Evolutionary conservation across 2,329 filamentous ascomycete genomes (phyloP), one percentile per base, ranked within the genome.

Genomic region (Alternaria postmessia): DNA sequence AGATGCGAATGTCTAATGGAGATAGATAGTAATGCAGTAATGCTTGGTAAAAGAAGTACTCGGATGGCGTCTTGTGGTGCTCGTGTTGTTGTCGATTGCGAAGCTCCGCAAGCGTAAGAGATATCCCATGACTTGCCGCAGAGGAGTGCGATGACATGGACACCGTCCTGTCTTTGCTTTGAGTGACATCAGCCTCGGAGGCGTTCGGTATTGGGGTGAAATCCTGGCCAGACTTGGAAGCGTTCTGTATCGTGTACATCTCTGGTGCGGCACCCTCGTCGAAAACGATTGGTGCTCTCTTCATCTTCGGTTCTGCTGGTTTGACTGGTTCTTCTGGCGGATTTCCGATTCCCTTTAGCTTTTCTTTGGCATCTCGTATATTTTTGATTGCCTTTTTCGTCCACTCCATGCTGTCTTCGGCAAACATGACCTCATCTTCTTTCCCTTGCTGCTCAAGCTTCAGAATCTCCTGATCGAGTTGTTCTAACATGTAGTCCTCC

Each of bases 351-450:
- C 87, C 89, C 54, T 83, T 83, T 2, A 92, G 73, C 75, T 89
- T 94, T 64, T 95, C 91, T 78, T 92, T 96, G 0, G 90, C 87
- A 18, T 91, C 87, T 5, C 84, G 85, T 49, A 98, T 89, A 30
- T 89, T 85, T 54, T 86, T 85, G 58, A 97, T 87, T 4, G 95
- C 95, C 76, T 92, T 94, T 67, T 89, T 88, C 1, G 92, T 92
- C 94, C 94, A 98, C 67, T 94, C 92, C 30, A 75, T 69, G n/a
- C 89, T 90, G 64, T 97, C 94, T 71, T 97, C 93, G 7, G 88
- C 94, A 79, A 96, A 99, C 77, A 97, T 86, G 34, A 95, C 81
- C 79, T 97, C 92, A 74, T 99, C 95, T 76, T 97, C 93, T 66
- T 89, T 88, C 71, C 93, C 93, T 80, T 96, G 93, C 63, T 84